phyloP scores from a whole-genome alignment of 345 rosid species.

The Aquilaria yunnanensis region DNA sequence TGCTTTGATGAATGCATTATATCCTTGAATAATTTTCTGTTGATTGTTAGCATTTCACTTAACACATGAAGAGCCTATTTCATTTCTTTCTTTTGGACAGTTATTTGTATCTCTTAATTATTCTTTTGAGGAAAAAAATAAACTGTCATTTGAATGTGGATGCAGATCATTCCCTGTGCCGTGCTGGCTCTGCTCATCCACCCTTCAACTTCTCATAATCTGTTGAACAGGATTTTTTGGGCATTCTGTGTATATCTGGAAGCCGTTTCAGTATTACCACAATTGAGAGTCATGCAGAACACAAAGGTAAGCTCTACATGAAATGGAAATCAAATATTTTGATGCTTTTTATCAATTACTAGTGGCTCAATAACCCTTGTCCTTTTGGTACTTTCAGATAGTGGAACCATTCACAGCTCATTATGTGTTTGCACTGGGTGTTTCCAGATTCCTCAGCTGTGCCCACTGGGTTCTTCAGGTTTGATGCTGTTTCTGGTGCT shows the following conservation, averaged over 20 bases:
- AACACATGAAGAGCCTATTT: too few relatives aligned
- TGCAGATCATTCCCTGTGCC: constrained; percentile 76
- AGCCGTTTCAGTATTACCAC: constrained; percentile 87
- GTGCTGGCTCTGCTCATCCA: constrained; percentile 69
- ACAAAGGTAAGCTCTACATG: constrained; percentile 48
- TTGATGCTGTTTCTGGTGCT: constrained; percentile 8
- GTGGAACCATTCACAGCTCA: constrained; percentile 97
- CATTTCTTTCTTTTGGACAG: background rate
- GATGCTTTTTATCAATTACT: too few relatives aligned
- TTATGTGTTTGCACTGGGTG: constrained; percentile 93
- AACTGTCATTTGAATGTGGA: constrained; percentile 10
- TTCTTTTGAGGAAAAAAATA: background rate
- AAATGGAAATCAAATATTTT: background rate
- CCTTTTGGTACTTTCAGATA: constrained; percentile 42
- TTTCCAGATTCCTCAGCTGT: constrained; percentile 88
- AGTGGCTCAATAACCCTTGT: background rate
- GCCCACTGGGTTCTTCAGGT: constrained; percentile 99
- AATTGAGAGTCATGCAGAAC: constrained; percentile 92
- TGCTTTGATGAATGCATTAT: background rate
- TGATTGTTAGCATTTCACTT: background rate
- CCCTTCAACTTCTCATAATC: constrained; percentile 79
- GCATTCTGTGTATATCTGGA: constrained; percentile 89
- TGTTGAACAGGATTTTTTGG: constrained; percentile 77
- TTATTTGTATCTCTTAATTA: background rate
- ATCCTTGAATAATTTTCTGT: background rate